Conservation (phyloP, 2,329 filamentous ascomycete genomes). For the Pseudogymnoascus sp. region DNA sequence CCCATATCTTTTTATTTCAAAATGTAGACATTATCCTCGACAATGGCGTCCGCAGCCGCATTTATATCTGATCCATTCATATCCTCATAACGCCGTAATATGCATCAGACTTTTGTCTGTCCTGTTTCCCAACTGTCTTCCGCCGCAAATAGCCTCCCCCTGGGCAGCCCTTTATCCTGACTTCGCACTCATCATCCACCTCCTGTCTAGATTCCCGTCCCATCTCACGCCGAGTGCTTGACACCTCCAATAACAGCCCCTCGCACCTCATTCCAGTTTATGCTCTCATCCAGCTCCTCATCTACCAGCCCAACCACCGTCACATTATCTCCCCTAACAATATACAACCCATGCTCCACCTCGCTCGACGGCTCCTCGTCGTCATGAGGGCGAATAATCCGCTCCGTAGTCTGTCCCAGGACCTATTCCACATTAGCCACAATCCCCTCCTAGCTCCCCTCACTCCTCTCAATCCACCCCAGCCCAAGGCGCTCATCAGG, state of each 20-base stretch:
- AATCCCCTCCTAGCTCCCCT: background rate
- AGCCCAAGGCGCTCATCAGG: background rate
- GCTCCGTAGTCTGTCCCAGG: conserved; percentile 74
- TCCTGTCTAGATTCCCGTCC: background rate
- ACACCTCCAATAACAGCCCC: conserved; percentile 77
- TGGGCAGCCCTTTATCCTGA: background rate
- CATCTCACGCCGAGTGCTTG: conserved; percentile 56
- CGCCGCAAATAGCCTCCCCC: background rate
- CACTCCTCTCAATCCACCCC: background rate
- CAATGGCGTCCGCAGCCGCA: background rate
- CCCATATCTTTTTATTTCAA: background rate
- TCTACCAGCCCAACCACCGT: conserved; percentile 85
- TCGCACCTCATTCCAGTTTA: conserved; percentile 88
- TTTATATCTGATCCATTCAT: conserved; percentile 13
- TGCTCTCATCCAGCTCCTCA: conserved; percentile 79
- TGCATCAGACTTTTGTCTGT: conserved; percentile 23
- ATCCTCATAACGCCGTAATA: conserved; percentile 28
- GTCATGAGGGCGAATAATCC: conserved; percentile 80
- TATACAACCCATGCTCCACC: conserved; percentile 78
- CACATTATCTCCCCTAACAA: conserved; percentile 92
- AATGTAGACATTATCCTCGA: conserved; percentile 1
- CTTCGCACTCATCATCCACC: background rate
- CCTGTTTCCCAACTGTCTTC: conserved; percentile 7
- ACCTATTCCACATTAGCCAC: conserved; percentile 45
- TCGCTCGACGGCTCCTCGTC: conserved; percentile 75